These are phyloP conservation scores for Penicillium crystallinum DNA, from an alignment of 495 filamentous ascomycete species.

Conservation along the genomic window DNA sequence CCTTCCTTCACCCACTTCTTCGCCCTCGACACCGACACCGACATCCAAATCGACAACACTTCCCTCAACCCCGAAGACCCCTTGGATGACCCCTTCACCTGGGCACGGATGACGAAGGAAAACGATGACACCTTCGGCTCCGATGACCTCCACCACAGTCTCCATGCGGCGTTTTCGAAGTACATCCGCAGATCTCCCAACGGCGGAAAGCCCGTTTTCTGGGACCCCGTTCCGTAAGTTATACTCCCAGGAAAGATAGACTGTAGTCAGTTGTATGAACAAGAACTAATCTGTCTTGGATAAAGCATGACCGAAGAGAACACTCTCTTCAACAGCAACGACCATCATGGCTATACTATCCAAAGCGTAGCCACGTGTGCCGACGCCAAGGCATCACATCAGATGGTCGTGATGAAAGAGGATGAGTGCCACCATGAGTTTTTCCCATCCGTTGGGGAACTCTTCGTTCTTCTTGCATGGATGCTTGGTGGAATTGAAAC, in stretches of 20 bases:
- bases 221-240: neutral
- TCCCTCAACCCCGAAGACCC: neutral
- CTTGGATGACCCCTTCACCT: neutral
- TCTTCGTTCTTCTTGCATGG: constrained; percentile 4
- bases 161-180: neutral
- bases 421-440: neutral
- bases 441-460: neutral
- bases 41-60: neutral
- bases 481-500: neutral
- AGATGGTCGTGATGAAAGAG: neutral
- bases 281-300: neutral
- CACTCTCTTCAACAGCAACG: neutral
- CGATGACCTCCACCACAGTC: neutral
- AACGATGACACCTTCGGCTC: neutral
- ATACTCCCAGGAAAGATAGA: neutral
- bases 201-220: neutral
- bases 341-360: neutral
- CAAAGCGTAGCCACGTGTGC: neutral
- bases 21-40: neutral
- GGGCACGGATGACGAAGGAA: neutral
- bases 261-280: neutral
- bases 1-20: neutral
- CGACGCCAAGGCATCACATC: neutral
- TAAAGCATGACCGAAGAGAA: neutral
- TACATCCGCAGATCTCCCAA: neutral